Percentiles rank a stretch among this genome's conserved stretches.
Evolutionary conservation across 2,329 filamentous ascomycete species (phyloP).

Genomic region (Ophiostoma piceae): DNA sequence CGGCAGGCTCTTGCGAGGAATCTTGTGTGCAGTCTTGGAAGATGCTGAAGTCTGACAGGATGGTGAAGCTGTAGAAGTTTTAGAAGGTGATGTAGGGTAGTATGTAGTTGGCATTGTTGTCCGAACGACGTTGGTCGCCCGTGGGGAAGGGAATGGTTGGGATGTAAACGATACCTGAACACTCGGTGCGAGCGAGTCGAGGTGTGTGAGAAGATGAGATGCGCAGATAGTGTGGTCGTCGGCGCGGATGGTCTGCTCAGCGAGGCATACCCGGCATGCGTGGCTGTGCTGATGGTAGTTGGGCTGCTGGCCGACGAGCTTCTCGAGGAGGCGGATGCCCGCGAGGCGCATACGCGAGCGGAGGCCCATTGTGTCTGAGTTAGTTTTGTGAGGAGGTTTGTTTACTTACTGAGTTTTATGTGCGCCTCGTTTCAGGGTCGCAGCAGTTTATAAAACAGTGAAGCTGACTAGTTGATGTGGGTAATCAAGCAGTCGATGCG

Average conservation of each 20-base stretch:
- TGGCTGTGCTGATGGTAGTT: background rate
- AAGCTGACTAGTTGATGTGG: background rate
- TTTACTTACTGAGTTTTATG: too few relatives aligned
- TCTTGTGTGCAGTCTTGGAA: background rate
- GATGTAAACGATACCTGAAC: constrained; percentile 16
- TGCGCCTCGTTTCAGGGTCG: too few relatives aligned
- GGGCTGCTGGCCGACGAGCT: background rate
- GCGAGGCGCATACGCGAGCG: background rate
- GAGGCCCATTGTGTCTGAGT: constrained; percentile 1
- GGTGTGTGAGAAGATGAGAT: constrained; percentile 28
- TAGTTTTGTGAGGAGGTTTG: background rate
- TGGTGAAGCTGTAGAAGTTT: background rate
- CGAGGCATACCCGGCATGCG: constrained; percentile 14
- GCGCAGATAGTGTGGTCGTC: constrained; percentile 9
- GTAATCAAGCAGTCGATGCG: background rate
- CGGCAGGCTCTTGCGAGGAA: background rate
- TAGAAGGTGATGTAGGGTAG: background rate
- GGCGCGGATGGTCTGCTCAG: background rate
- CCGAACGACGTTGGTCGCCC: background rate
- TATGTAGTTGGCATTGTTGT: background rate
- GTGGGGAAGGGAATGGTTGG: background rate
- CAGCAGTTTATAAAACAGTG: background rate
- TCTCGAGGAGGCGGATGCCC: background rate
- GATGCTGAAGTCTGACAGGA: background rate
- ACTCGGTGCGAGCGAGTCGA: background rate